phyloP scores from a whole-genome alignment of 805 yeast species.

The Saccharomyces kudriavzevii region DNA sequence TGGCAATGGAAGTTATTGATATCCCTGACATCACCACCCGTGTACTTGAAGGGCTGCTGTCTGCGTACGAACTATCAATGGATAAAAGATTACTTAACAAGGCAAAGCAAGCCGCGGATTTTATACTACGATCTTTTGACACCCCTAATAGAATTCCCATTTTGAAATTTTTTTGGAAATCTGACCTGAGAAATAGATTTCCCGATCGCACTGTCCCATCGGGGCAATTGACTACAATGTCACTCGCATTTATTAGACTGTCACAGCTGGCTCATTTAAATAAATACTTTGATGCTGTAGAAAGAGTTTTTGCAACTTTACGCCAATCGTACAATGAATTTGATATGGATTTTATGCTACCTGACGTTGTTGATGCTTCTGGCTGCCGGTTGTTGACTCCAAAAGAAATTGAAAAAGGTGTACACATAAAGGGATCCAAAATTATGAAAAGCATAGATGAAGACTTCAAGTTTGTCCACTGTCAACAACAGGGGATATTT shows the following conservation, averaged over 20 bases:
- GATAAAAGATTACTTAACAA: conserved; percentile 29
- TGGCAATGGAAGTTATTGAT: conserved; percentile 42
- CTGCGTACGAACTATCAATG: conserved; percentile 44
- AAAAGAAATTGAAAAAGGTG: conserved; percentile 28
- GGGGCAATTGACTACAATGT: conserved; percentile 43
- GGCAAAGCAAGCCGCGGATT: conserved; percentile 41
- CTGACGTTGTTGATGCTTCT: conserved; percentile 40
- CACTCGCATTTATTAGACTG: conserved; percentile 45
- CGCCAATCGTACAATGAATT: conserved; percentile 30
- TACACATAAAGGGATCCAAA: conserved; percentile 29
- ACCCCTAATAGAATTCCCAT: conserved; percentile 52
- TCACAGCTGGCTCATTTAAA: conserved; percentile 43
- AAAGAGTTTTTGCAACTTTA: conserved; percentile 36
- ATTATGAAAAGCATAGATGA: conserved; percentile 32
- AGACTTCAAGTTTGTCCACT: conserved; percentile 27
- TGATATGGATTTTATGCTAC: conserved; percentile 37
- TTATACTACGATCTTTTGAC: conserved; percentile 47
- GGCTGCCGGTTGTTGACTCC: conserved; percentile 37
- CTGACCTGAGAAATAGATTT: conserved; percentile 30
- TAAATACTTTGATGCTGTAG: conserved; percentile 43
- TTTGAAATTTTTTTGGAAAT: conserved; percentile 37
- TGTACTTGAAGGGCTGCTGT: conserved; percentile 44
- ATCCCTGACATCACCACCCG: conserved; percentile 36
- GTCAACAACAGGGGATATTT: conserved; percentile 26
- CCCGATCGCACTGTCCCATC: conserved; percentile 32